A percentile compares a stretch with the other conserved stretches of the same genome.
Evolutionary conservation across 169 alveolate species (phyloP).

Genomic region (Amoebophrya sp.): DNA sequence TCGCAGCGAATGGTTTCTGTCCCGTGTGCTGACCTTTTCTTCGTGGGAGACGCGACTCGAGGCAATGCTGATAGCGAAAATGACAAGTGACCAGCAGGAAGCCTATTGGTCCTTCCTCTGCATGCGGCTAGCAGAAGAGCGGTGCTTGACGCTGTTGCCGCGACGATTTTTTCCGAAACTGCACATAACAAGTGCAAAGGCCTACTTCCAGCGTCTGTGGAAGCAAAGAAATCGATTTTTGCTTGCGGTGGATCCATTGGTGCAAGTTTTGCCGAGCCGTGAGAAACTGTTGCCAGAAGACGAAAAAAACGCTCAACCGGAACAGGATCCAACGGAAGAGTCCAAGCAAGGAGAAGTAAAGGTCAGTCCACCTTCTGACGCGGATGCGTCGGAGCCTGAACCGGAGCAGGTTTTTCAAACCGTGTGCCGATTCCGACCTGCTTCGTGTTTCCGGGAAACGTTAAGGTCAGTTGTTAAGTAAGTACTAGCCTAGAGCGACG

Average conservation of each 20-base stretch:
- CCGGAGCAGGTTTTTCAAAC: not conserved
- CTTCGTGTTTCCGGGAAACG: not conserved
- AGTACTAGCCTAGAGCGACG: too few species aligned
- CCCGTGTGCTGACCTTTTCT: not conserved
- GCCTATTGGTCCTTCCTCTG: not conserved
- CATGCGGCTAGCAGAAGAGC: not conserved
- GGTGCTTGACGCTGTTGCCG: not conserved
- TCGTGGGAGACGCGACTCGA: not conserved
- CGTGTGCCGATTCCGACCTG: not conserved
- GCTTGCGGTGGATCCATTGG: too few species aligned
- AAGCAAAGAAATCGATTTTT: not conserved
- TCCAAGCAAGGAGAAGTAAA: too few species aligned
- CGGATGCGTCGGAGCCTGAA: too few species aligned
- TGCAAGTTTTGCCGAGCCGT: too few species aligned
- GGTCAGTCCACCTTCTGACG: too few species aligned
- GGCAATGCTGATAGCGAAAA: not conserved
- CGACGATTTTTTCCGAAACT: not conserved
- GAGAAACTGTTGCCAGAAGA: not conserved
- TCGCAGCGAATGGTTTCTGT: not conserved
- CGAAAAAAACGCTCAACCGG: not conserved
- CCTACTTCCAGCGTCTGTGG: not conserved
- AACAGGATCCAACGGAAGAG: too few species aligned
- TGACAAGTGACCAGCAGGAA: not conserved
- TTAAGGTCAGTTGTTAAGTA: too few species aligned
- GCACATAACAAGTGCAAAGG: not conserved